These are phyloP conservation scores for Sarocladium brachiariae DNA, from an alignment of 2,329 filamentous ascomycete genomes.

Conservation along the genomic window DNA sequence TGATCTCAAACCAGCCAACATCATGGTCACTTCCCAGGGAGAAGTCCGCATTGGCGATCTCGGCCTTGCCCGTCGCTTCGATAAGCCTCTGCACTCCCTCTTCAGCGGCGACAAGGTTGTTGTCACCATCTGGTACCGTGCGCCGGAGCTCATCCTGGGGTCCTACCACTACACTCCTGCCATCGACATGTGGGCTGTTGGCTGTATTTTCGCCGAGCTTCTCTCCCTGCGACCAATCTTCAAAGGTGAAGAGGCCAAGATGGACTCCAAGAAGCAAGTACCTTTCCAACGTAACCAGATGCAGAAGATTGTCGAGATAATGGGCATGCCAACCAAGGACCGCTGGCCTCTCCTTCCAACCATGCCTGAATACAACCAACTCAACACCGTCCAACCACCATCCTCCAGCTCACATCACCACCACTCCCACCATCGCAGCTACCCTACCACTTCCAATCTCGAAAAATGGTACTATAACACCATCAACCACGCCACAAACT, in stretches of 20 bases:
- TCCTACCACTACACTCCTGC: slow-evolving; percentile 95
- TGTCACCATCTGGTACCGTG: slow-evolving; percentile 98
- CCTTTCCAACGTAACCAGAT: slow-evolving; percentile 98
- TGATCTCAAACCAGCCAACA: slow-evolving; percentile 95
- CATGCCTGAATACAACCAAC: slow-evolving; percentile 80
- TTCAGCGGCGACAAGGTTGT: slow-evolving; percentile 97
- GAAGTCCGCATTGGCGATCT: slow-evolving; percentile 94
- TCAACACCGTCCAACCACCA: slow-evolving; percentile 49
- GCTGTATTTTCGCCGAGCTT: slow-evolving; percentile 95
- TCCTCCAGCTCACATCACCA: slow-evolving; percentile 42
- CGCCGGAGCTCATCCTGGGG: slow-evolving; percentile 86
- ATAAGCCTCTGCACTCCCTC: slow-evolving; percentile 85
- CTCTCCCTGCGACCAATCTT: slow-evolving; percentile 89
- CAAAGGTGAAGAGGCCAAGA: slow-evolving; percentile 97
- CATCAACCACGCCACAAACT: slow-evolving; percentile 49
- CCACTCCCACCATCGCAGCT: slow-evolving; percentile 25
- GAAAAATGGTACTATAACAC: slow-evolving; percentile 77
- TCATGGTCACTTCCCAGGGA: slow-evolving; percentile 89
- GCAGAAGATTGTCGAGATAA: slow-evolving; percentile 96
- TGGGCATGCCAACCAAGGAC: slow-evolving; percentile 84
- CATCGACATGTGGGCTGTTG: slow-evolving; percentile 95
- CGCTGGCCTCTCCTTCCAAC: slow-evolving; percentile 77
- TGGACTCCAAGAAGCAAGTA: slow-evolving; percentile 96
- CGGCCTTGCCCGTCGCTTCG: slow-evolving; percentile 84
- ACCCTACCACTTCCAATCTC: slow-evolving; percentile 42